Conservation (phyloP, 345 rosid species). For the Nasturtium officinale region DNA sequence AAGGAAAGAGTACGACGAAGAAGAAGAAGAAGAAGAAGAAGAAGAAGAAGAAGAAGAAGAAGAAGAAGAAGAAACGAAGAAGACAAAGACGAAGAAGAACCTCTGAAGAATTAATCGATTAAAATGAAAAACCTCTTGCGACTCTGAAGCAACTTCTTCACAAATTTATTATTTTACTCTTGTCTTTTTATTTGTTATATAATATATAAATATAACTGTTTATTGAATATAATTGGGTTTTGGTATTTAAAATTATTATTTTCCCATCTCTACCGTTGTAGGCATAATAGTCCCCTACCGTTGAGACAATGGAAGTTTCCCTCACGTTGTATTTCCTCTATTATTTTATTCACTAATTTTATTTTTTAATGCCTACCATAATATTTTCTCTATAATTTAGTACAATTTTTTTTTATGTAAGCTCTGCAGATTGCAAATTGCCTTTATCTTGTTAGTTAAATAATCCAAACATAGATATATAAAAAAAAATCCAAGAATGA, state of each 20-base stretch:
- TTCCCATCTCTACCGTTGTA: conserved; percentile 31
- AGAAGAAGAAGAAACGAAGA: background rate
- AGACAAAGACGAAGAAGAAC: background rate
- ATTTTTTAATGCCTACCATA: background rate
- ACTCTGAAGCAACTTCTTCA: conserved; percentile 40
- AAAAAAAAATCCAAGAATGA: conserved; percentile 20
- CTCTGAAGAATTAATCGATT: conserved; percentile 24
- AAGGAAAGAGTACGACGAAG: background rate
- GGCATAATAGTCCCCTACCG: conserved; percentile 10
- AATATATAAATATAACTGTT: background rate
- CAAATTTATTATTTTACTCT: background rate
- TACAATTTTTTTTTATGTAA: background rate
- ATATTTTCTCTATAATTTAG: background rate
- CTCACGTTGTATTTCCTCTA: conserved; percentile 10
- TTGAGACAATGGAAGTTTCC: conserved; percentile 22
- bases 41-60: background rate
- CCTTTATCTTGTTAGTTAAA: conserved; percentile 23
- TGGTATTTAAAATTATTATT: background rate
- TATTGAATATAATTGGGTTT: background rate
- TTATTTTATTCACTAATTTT: background rate
- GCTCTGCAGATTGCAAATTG: conserved; percentile 11
- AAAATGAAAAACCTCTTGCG: conserved; percentile 41
- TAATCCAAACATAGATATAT: background rate
- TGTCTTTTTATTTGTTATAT: background rate
- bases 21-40: background rate